Base-by-base conservation (phyloP, 768 basidiomycete species). In the Cantharellus cinnabarinus region DNA sequence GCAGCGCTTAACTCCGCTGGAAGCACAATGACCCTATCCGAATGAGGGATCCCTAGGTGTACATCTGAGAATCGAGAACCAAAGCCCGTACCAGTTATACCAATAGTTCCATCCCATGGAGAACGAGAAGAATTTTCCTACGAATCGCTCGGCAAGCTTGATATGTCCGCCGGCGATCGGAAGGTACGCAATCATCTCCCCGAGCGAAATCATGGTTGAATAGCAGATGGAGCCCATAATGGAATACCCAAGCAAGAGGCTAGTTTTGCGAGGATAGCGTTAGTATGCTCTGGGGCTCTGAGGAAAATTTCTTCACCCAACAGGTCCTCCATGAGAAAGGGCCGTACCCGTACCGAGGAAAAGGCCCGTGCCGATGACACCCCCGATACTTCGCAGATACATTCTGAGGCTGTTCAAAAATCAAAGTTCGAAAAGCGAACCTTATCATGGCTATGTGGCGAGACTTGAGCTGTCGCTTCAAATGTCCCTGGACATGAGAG, bases 81-180 rank as follows among this genome's bases (percentile, higher is more conserved):
- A 41, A 57, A 54, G 1, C 52, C 14, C 52, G 44, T 48, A 54
- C 69, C 69, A 70, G 66, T 70, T 65, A 66, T 70, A 71, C 62
- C 62, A 63, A 37, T 59, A 59, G 41, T 63, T 63, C 62, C 62
- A 62, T 0, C 60, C 62, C 76, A 71, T 70, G 35, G 69, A 66
- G 50, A 73, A 72, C n/a, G 83, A 83, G 61, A 85, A 71, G 1
- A 84, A 81, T 14, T 79, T 81, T 61, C 85, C 78, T 4, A 89
- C 81, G 65, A 89, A 90, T 39, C 87, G 83, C 67, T 82, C 86
- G 0, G 87, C 81, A 14, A 89, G 70, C 61, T 74, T 84, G 68
- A 57, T 57, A 57, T 60, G 50, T 10, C 52, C 54, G 29, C 87
- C 87, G 37, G 84, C 75, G 56, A 89, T 74, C 0, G 87, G 87